Evolutionary conservation across 306 rosid genomes (phyloP), one percentile per base, ranked within the genome.

Genomic region (Cicer bijugum): DNA sequence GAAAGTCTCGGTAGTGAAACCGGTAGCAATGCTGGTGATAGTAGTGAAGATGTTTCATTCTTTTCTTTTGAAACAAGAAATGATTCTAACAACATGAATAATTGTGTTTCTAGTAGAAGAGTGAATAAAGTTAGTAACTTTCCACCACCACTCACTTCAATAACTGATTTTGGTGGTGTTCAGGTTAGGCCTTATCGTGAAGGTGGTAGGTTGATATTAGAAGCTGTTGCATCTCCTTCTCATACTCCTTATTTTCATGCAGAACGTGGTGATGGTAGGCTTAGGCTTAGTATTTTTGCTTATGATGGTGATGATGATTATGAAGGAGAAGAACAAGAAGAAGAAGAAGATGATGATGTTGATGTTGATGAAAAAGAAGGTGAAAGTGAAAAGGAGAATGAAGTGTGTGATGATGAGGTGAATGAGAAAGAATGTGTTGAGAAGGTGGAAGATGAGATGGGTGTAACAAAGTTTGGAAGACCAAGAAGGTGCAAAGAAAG

Each of bases 1-100:
- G 99, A 94, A 80, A 88, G 88, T 75, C 82, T 91, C 0, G 95
- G 97, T 1, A 75, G 85, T 11, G 99, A 94, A 75, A 89, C 93
- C 0, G 99, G 97, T 4, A 88, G 88, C 69, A 88, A 86, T 56
- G 82, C 60, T 0, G 47, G 78, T 20, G 84, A 80, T 19, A 69
- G 16, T 7, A 51, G 74, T 2, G 83, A 84, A 47, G 87, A 89
- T 6, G 40, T 58, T 61, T 58, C 80, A 16, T 35, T 82, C 1
- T 37, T 59, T 59, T 33, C 66, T 33, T 59, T 0, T 59, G 66
- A 59, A 12, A n/a, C 66, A 59, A 59, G 66, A 59, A 59, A 59
- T n/a, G 44, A 59, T 33, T 19, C 20, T 59, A 12, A 35, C 17
- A 59, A 33, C 7, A 64, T 11, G 38, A 65, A 46, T 0, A 44